Evolutionary conservation across 495 filamentous ascomycete species (phyloP).

Genomic region (Haplographium delicatum): DNA sequence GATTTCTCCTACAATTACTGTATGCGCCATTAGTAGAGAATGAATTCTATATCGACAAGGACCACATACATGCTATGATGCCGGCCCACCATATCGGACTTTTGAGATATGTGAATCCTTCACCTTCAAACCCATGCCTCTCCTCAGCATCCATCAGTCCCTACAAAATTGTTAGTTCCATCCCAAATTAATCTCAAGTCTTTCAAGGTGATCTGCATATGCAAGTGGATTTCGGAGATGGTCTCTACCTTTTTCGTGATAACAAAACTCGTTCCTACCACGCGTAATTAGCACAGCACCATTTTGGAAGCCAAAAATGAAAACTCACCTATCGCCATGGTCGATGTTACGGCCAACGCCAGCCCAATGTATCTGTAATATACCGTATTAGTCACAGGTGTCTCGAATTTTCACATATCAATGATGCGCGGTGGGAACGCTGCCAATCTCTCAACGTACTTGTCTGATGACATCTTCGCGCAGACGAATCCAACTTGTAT

Average conservation of each 20-base stretch:
- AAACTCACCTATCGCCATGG: conserved; percentile 69
- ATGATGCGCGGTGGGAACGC: background rate
- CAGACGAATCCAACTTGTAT: conserved; percentile 28
- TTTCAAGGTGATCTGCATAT: too few relatives aligned
- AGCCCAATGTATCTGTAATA: conserved; percentile 26
- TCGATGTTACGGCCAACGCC: conserved; percentile 79
- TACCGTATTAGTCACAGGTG: conserved; percentile 10
- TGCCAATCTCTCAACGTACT: conserved; percentile 51
- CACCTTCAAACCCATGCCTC: conserved; percentile 91
- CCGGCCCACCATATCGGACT: conserved; percentile 96
- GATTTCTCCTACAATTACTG: conserved; percentile 80
- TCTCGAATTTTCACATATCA: background rate
- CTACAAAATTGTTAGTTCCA: conserved; percentile 39
- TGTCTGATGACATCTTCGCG: conserved; percentile 74
- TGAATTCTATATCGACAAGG: background rate
- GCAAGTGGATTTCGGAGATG: background rate
- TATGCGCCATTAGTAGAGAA: conserved; percentile 18
- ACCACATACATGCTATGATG: conserved; percentile 70
- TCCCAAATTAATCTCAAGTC: background rate
- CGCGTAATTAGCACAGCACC: background rate
- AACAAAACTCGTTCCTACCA: conserved; percentile 42
- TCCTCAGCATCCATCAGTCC: conserved; percentile 86
- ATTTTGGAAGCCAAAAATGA: background rate
- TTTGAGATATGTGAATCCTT: conserved; percentile 88
- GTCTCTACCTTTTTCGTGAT: conserved; percentile 28